Evolutionary conservation across 2,329 filamentous ascomycete species (phyloP).

Genomic region (Capronia epimyces): DNA sequence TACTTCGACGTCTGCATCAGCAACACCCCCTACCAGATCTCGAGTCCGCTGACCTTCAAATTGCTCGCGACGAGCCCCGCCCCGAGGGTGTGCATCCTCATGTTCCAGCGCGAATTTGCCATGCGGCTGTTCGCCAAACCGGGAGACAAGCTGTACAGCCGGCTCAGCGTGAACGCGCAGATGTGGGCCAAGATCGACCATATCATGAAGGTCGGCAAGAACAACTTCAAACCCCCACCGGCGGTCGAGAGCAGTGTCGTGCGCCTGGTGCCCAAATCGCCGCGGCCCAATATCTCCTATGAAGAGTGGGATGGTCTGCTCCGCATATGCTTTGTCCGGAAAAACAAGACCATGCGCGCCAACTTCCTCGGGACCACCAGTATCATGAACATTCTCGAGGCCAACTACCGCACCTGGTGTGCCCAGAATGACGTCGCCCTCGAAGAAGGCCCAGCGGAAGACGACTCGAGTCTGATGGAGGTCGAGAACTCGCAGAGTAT

Average conservation of each 20-base stretch:
- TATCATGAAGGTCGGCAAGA: slow-evolving; percentile 89
- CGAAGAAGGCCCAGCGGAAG: slow-evolving; percentile 56
- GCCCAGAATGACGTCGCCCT: slow-evolving; percentile 75
- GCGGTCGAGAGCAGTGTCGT: slow-evolving; percentile 89
- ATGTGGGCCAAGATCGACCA: slow-evolving; percentile 71
- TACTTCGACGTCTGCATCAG: slow-evolving; percentile 79
- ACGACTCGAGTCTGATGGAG: slow-evolving; percentile 36
- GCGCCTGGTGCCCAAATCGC: slow-evolving; percentile 78
- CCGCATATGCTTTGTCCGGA: slow-evolving; percentile 73
- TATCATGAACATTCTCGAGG: slow-evolving; percentile 74
- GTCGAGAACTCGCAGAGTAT: slow-evolving; percentile 33
- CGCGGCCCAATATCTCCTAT: slow-evolving; percentile 80
- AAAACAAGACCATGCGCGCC: slow-evolving; percentile 83
- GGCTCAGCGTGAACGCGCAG: slow-evolving; percentile 88
- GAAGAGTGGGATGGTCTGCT: slow-evolving; percentile 93
- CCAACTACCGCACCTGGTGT: slow-evolving; percentile 86
- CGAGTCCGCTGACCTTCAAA: slow-evolving; percentile 84
- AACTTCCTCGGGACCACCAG: slow-evolving; percentile 75
- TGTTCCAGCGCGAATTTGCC: slow-evolving; percentile 95
- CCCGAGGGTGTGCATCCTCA: slow-evolving; percentile 79
- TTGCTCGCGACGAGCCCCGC: slow-evolving; percentile 75
- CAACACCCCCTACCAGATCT: slow-evolving; percentile 77
- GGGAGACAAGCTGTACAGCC: slow-evolving; percentile 80
- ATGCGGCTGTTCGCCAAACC: slow-evolving; percentile 82
- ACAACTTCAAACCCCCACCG: slow-evolving; percentile 94